Evolutionary conservation across 1,139 yeast genomes (phyloP).

Genomic region (Hanseniaspora gamundiae): DNA sequence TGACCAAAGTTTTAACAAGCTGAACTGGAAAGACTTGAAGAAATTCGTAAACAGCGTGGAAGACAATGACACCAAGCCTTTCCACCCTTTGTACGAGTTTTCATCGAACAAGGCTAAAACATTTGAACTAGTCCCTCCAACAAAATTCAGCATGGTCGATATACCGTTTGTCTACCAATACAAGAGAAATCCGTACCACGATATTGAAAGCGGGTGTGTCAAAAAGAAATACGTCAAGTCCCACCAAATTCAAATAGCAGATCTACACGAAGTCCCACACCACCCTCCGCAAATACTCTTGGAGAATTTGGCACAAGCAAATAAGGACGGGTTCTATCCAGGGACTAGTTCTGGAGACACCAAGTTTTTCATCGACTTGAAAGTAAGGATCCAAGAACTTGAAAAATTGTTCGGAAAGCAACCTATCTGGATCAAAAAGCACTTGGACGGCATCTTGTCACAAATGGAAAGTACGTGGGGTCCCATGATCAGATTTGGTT

Average conservation of each 20-base stretch:
- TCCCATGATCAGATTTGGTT: conserved; percentile 52
- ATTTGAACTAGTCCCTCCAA: conserved; percentile 76
- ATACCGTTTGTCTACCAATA: conserved; percentile 68
- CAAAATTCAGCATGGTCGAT: conserved; percentile 62
- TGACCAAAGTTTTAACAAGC: conserved; percentile 22
- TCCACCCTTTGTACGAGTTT: conserved; percentile 18
- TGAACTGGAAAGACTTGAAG: conserved; percentile 23
- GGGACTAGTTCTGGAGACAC: conserved; percentile 16
- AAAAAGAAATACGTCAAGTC: conserved; percentile 29
- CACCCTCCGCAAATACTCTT: conserved; percentile 33
- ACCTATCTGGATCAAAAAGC: conserved; percentile 83
- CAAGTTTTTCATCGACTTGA: conserved; percentile 28
- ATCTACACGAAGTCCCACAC: conserved; percentile 26
- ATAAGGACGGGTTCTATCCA: conserved; percentile 19
- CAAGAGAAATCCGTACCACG: conserved; percentile 43
- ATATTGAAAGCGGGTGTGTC: conserved; percentile 34
- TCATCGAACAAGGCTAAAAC: conserved; percentile 30
- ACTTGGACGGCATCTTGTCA: conserved; percentile 43
- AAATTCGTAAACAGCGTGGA: conserved; percentile 34
- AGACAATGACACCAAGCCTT: conserved; percentile 26
- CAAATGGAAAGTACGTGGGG: conserved; percentile 26
- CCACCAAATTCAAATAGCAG: conserved; percentile 15
- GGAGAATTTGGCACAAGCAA: conserved; percentile 25
- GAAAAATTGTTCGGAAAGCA: conserved; percentile 45
- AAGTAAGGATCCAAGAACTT: conserved; percentile 36